A percentile compares a stretch with the other conserved stretches of the same genome.
Conservation (phyloP, 345 rosid genomes). For the Melastoma malabathricum region DNA sequence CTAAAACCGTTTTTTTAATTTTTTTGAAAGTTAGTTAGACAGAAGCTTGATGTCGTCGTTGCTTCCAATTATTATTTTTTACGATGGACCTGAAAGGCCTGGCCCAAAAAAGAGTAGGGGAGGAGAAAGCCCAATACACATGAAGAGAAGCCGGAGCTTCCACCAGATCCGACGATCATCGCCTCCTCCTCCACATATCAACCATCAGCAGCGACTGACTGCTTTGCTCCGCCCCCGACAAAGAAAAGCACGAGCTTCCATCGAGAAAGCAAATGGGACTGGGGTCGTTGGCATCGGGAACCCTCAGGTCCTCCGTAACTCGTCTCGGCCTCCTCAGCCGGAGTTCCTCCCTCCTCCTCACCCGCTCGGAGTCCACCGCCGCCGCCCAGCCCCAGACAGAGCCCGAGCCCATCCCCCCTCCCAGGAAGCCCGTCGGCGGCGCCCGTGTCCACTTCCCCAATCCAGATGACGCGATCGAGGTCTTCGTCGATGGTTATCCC, state of each 20-base stretch:
- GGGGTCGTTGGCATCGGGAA: conserved; percentile 64
- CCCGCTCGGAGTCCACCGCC: conserved; percentile 52
- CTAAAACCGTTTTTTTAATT: no score
- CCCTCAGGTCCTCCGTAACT: conserved; percentile 25
- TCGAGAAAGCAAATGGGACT: conserved; percentile 37
- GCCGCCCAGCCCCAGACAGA: conserved; percentile 37
- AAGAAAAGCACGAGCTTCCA: neutral
- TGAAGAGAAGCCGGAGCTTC: no score
- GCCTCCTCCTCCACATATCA: no score
- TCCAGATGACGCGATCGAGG: conserved; percentile 96
- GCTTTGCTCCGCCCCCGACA: neutral
- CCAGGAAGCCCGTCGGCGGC: conserved; percentile 61
- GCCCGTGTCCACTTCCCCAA: conserved; percentile 68
- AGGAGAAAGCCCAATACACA: no score
- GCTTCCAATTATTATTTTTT: neutral
- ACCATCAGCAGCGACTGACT: neutral
- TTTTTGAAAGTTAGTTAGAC: neutral
- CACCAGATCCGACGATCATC: no score
- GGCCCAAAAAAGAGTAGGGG: no score
- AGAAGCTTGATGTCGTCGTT: conserved; percentile 3
- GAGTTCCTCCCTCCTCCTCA: conserved; percentile 45
- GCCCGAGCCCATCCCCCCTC: conserved; percentile 39
- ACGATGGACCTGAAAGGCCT: no score
- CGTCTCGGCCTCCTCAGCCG: conserved; percentile 43
- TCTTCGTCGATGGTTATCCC: conserved; percentile 81